Evolutionary conservation across 495 filamentous ascomycete genomes (phyloP).

Genomic region (Annulohypoxylon maeteangense): DNA sequence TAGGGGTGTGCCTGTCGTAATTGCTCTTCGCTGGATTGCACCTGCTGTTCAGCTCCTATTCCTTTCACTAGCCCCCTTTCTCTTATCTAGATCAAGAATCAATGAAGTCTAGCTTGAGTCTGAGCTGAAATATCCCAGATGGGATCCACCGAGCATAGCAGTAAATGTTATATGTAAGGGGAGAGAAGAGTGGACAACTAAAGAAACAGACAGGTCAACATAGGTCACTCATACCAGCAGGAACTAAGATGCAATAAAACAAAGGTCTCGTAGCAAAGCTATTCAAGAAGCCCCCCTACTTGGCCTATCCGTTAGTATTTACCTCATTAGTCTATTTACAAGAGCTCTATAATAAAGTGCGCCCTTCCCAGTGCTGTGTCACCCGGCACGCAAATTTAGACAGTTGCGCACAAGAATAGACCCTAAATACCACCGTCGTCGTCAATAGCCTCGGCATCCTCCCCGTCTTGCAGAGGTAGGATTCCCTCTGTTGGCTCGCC

Average conservation of each 20-base stretch:
- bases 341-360: constrained; percentile 8
- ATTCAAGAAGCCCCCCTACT: constrained; percentile 2
- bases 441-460: constrained; percentile 34
- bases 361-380: background rate
- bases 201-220: too few species aligned
- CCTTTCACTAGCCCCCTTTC: background rate
- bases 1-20: background rate
- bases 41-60: background rate
- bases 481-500: constrained; percentile 61
- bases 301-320: constrained; percentile 1
- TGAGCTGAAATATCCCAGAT: too few species aligned
- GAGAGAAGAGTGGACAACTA: too few species aligned
- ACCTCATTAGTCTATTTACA: constrained; percentile 21
- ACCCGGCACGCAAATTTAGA: background rate
- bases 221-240: background rate
- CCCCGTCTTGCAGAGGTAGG: constrained; percentile 42
- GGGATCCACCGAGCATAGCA: too few species aligned
- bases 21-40: background rate
- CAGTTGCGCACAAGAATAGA: background rate
- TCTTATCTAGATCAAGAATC: too few species aligned
- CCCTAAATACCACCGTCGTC: constrained; percentile 30
- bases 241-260: background rate
- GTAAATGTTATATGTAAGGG: too few species aligned
- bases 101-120: too few species aligned
- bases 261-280: background rate